Evolutionary conservation across 352 stramenopile genomes (phyloP).

Genomic region (Phytopythium cucurbitacearum): DNA sequence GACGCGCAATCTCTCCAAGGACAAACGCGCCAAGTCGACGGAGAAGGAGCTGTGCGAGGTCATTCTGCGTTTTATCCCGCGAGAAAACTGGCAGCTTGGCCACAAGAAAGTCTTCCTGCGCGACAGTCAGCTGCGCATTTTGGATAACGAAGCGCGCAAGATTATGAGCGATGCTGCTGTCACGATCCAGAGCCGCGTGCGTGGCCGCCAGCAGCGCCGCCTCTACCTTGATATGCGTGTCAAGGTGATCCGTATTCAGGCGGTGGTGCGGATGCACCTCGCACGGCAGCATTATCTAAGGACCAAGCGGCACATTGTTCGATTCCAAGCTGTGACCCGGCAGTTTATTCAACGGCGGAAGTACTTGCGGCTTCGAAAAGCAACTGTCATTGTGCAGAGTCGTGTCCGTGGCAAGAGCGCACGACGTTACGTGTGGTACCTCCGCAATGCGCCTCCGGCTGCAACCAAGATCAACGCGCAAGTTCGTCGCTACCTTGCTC

Average conservation of each 20-base stretch:
- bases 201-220: conserved; percentile 59
- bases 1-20: conserved; percentile 59
- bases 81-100: conserved; percentile 85
- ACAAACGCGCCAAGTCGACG: conserved; percentile 44
- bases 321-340: conserved; percentile 60
- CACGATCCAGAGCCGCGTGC: conserved; percentile 73
- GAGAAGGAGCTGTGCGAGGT: conserved; percentile 83
- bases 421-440: conserved; percentile 59
- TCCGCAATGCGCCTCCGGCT: conserved; percentile 68
- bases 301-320: conserved; percentile 56
- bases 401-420: conserved; percentile 67
- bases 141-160: conserved; percentile 85
- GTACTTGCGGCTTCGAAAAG: conserved; percentile 59
- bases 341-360: conserved; percentile 75
- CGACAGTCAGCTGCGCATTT: conserved; percentile 73
- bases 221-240: conserved; percentile 55
- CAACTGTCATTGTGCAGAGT: conserved; percentile 69
- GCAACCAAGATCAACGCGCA: conserved; percentile 81
- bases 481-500: conserved; percentile 58
- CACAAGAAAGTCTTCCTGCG: conserved; percentile 89
- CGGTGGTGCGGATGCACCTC: conserved; percentile 63
- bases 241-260: conserved; percentile 66
- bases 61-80: conserved; percentile 72
- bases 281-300: conserved; percentile 45
- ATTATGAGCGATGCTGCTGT: conserved; percentile 78